Evolutionary conservation across 1,284 basidiomycete genomes (phyloP).

Genomic region (Cryptococcus sp.): DNA sequence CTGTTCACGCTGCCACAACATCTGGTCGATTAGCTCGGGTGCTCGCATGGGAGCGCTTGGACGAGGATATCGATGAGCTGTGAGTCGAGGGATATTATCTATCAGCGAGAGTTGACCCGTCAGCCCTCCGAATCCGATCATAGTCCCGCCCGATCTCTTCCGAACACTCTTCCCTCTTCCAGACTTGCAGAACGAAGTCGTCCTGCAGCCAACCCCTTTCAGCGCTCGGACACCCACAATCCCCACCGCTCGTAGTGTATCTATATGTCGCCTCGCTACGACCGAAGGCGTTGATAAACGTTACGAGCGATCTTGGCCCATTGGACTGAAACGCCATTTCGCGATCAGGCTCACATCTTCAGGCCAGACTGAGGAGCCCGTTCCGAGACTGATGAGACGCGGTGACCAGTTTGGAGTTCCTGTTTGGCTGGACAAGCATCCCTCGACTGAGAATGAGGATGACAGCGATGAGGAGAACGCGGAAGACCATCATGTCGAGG

Average conservation of each 20-base stretch:
- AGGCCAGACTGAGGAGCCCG: conserved; percentile 9
- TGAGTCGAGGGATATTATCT: no score
- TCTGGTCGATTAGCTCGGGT: conserved; percentile 55
- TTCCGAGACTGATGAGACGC: conserved; percentile 61
- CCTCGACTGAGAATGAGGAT: conserved; percentile 34
- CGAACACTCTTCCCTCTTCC: conserved; percentile 27
- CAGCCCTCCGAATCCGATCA: conserved; percentile 55
- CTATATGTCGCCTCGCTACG: conserved; percentile 78
- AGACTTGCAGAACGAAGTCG: conserved; percentile 15
- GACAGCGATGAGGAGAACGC: conserved; percentile 41
- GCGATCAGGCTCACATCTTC: conserved; percentile 26
- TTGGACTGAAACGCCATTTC: conserved; percentile 67
- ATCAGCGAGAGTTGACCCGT: not conserved
- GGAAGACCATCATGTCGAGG: conserved; percentile 15
- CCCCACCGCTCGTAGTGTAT: conserved; percentile 68
- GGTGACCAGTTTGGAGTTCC: conserved; percentile 77
- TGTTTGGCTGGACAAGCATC: conserved; percentile 57
- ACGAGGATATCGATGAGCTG: conserved; percentile 31
- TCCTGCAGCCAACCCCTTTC: conserved; percentile 45
- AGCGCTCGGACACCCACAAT: conserved; percentile 55
- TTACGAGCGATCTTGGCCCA: conserved; percentile 68
- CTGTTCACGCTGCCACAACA: conserved; percentile 37
- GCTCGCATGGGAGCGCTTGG: conserved; percentile 53
- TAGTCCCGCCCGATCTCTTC: conserved; percentile 48
- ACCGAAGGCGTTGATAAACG: conserved; percentile 67